Conservation (phyloP, 139 green algal genomes). For the Deuterostichococcus epilithicus region DNA sequence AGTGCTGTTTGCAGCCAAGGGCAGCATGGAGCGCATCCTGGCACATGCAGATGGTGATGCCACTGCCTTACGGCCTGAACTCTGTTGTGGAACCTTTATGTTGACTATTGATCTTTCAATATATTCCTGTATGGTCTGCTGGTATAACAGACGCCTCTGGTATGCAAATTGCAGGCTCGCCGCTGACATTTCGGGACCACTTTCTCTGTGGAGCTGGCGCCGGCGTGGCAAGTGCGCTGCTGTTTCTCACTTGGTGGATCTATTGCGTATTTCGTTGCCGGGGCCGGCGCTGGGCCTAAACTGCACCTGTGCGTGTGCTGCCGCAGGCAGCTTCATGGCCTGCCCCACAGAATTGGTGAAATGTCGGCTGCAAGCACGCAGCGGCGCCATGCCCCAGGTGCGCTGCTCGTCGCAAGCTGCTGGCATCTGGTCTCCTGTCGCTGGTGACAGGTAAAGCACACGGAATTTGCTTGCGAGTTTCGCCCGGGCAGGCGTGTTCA, state of each 20-base stretch:
- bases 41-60: conserved; percentile 47
- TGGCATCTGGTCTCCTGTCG: background rate
- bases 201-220: conserved; percentile 47
- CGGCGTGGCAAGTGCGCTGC: too few species aligned
- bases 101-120: too few species aligned
- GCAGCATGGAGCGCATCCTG: conserved; percentile 63
- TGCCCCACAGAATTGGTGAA: conserved; percentile 83
- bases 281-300: too few species aligned
- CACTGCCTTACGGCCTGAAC: too few species aligned
- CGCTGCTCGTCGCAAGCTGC: background rate
- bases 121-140: background rate
- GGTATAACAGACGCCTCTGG: background rate
- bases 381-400: conserved; percentile 1
- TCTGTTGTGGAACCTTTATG: too few species aligned
- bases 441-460: too few species aligned
- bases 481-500: too few species aligned
- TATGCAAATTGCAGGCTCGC: conserved; percentile 21
- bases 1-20: conserved; percentile 62
- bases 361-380: conserved; percentile 72
- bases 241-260: too few species aligned
- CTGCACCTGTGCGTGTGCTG: too few species aligned
- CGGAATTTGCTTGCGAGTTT: too few species aligned
- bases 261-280: too few species aligned
- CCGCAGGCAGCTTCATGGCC: conserved; percentile 70
- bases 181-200: conserved; percentile 51